phyloP scores from a whole-genome alignment of 2,329 filamentous ascomycete species.

The Xylariaceae sp. region DNA sequence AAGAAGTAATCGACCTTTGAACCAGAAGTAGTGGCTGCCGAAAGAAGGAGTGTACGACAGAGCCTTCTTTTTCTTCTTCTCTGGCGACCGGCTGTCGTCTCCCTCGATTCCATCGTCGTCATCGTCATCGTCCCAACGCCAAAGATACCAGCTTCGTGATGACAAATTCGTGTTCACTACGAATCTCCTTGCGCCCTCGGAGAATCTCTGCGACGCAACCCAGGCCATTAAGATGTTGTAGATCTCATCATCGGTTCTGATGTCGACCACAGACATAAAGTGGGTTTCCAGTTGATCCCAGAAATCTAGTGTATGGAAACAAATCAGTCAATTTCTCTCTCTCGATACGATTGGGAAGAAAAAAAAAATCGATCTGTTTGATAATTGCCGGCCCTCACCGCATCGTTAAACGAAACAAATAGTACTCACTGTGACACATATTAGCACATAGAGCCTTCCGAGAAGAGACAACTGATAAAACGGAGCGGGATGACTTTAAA shows the following conservation, averaged over 20 bases:
- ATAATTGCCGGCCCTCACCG: no score
- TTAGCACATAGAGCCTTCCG: no score
- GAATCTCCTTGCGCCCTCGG: conserved; percentile 56
- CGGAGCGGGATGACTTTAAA: no score
- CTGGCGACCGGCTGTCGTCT: conserved; percentile 20
- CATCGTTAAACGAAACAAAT: no score
- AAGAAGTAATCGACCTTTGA: conserved; percentile 52
- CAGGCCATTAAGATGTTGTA: conserved; percentile 71
- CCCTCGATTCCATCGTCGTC: conserved; percentile 44
- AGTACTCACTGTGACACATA: no score
- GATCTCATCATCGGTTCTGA: conserved; percentile 66
- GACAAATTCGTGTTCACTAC: conserved; percentile 61
- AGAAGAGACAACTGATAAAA: no score
- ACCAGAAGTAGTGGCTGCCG: conserved; percentile 67
- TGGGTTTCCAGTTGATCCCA: conserved; percentile 47
- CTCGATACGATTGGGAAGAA: no score
- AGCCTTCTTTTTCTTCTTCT: conserved; percentile 43
- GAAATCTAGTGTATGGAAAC: conserved; percentile 25
- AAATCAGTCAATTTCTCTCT: no score
- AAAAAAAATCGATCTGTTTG: no score
- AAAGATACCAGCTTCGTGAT: conserved; percentile 48
- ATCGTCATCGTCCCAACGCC: conserved; percentile 41
- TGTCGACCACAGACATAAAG: conserved; percentile 62
- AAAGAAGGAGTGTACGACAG: conserved; percentile 63
- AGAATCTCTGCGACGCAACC: conserved; percentile 61